Conservation (phyloP, 73 alveolate genomes). For the Paramecium sexaurelia region DNA sequence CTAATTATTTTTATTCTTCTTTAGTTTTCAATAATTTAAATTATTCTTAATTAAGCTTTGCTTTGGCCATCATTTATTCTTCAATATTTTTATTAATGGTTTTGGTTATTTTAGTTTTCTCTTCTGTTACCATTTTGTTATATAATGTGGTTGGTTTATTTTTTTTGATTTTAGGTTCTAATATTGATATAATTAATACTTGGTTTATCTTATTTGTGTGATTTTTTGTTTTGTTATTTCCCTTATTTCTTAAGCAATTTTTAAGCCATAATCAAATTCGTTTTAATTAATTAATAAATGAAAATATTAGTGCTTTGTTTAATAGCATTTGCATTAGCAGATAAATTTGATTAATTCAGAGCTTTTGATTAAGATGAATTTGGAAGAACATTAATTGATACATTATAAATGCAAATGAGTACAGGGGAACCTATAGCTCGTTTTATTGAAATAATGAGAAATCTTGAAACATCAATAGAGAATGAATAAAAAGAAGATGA, state of each 20-base stretch:
- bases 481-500: constrained; percentile 57
- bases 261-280: constrained; percentile 38
- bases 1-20: not conserved
- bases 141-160: not conserved
- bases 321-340: constrained; percentile 1
- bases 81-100: constrained; percentile 5
- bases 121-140: not conserved
- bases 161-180: not conserved
- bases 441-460: constrained; percentile 51
- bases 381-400: constrained; percentile 58
- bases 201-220: not conserved
- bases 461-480: constrained; percentile 12
- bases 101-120: constrained; percentile 10
- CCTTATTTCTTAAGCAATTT: not conserved
- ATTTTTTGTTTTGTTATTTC: not conserved
- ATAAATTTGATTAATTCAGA: constrained; percentile 17
- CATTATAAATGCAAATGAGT: constrained; percentile 38
- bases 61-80: constrained; percentile 22
- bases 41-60: not conserved
- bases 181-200: not conserved
- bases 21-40: not conserved
- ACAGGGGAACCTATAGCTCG: constrained; percentile 48
- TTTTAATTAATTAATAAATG: not conserved
- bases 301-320: not conserved
- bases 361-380: constrained; percentile 51